phyloP scores from a whole-genome alignment of 345 rosid genomes.

The Dipteronia dyeriana region DNA sequence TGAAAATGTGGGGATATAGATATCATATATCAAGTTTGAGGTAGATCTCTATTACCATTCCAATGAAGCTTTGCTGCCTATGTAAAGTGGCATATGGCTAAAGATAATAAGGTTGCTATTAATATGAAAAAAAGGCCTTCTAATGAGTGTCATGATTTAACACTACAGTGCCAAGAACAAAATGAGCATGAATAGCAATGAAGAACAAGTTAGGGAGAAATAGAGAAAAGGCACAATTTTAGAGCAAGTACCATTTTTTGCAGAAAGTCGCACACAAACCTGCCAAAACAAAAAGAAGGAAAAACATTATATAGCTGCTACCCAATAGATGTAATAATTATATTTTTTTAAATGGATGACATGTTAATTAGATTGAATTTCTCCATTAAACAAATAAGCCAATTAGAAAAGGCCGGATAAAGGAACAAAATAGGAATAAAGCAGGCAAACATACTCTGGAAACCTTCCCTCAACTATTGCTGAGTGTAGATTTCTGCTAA shows the following conservation, averaged over 20 bases:
- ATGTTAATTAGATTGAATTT: background rate
- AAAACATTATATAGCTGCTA: background rate
- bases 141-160: too few relatives aligned
- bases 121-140: too few relatives aligned
- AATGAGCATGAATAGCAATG: too few relatives aligned
- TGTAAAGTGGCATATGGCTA: background rate
- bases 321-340: background rate
- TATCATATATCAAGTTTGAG: background rate
- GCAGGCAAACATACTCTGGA: slow-evolving; percentile 56
- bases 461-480: slow-evolving; percentile 58
- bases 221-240: background rate
- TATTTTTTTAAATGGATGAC: background rate
- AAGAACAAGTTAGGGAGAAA: background rate
- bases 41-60: background rate
- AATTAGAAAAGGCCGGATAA: background rate
- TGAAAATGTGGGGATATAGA: too few relatives aligned
- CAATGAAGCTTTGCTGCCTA: background rate
- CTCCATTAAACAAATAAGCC: background rate
- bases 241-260: slow-evolving; percentile 58
- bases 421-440: slow-evolving; percentile 9
- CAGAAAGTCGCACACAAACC: slow-evolving; percentile 71
- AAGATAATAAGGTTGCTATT: too few relatives aligned
- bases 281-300: slow-evolving; percentile 26
- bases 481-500: slow-evolving; percentile 65
- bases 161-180: too few relatives aligned